Evolutionary conservation across 164 flowering plant species (phyloP).

Genomic region (Amborella trichopoda): DNA sequence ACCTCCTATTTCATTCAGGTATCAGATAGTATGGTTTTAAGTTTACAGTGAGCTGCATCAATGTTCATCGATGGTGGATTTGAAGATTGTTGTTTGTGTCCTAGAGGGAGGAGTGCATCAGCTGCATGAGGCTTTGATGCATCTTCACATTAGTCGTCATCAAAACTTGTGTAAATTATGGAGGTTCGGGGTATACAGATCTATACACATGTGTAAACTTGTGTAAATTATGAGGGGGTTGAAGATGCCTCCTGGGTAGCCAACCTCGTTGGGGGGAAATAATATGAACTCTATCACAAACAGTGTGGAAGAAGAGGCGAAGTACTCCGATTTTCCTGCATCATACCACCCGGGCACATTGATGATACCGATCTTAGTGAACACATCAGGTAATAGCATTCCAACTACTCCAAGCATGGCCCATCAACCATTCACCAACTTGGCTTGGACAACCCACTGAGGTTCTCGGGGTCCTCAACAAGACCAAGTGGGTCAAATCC

Average conservation of each 20-base stretch:
- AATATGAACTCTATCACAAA: conserved; percentile 95
- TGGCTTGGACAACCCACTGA: conserved; percentile 86
- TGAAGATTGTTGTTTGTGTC: too few relatives aligned
- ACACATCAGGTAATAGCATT: conserved; percentile 84
- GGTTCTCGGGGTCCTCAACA: conserved; percentile 94
- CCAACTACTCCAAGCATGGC: conserved; percentile 97
- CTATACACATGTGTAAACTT: too few relatives aligned
- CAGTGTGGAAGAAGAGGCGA: conserved; percentile 84
- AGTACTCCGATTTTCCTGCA: conserved; percentile 84
- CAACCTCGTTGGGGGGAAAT: conserved; percentile 71
- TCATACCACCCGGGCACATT: conserved; percentile 87
- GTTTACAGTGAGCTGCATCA: too few relatives aligned
- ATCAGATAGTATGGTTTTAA: too few relatives aligned
- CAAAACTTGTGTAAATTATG: too few relatives aligned
- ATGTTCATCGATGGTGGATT: too few relatives aligned
- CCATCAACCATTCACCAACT: conserved; percentile 88
- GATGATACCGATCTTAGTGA: conserved; percentile 69
- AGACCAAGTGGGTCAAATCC: conserved; percentile 94
- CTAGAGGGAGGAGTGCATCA: too few relatives aligned
- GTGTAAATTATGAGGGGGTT: conserved; percentile 95
- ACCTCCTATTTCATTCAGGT: too few relatives aligned
- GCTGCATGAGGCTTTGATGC: too few relatives aligned
- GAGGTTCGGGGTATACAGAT: too few relatives aligned
- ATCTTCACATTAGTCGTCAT: too few relatives aligned
- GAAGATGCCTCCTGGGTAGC: conserved; percentile 90